A percentile compares a stretch with the other conserved stretches of the same genome.
Evolutionary conservation across 1,284 basidiomycete species (phyloP).

Genomic region (Puccinia horiana): DNA sequence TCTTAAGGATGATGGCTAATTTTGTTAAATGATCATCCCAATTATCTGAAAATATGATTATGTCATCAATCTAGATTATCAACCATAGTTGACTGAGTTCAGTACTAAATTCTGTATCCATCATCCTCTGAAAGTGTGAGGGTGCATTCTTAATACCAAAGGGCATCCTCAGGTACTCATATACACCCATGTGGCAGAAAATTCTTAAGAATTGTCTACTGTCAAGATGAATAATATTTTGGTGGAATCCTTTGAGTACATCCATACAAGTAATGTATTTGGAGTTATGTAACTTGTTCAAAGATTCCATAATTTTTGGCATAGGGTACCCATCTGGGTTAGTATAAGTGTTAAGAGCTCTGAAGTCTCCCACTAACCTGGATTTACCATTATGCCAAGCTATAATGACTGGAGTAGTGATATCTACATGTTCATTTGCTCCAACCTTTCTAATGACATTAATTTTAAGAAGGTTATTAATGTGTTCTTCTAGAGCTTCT

Average conservation of each 20-base stretch:
- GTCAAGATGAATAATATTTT: not conserved
- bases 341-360: slow-evolving; percentile 3
- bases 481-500: no score
- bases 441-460: slow-evolving; percentile 12
- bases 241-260: slow-evolving; percentile 35
- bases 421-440: slow-evolving; percentile 9
- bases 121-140: slow-evolving; percentile 4
- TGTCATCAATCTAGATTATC: not conserved
- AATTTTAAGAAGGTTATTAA: not conserved
- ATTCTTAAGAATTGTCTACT: slow-evolving; percentile 10
- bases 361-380: not conserved
- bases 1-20: not conserved
- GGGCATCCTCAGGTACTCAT: not conserved
- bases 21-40: not conserved
- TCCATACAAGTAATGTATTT: no score
- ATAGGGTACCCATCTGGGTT: not conserved
- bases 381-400: no score
- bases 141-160: slow-evolving; percentile 23
- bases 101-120: not conserved
- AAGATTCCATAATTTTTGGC: no score
- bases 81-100: slow-evolving; percentile 5
- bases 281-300: no score
- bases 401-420: slow-evolving; percentile 28
- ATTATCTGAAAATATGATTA: slow-evolving; percentile 16
- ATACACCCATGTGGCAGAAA: not conserved